phyloP scores from a whole-genome alignment of 768 basidiomycete genomes.

The Collybiopsis confluens region DNA sequence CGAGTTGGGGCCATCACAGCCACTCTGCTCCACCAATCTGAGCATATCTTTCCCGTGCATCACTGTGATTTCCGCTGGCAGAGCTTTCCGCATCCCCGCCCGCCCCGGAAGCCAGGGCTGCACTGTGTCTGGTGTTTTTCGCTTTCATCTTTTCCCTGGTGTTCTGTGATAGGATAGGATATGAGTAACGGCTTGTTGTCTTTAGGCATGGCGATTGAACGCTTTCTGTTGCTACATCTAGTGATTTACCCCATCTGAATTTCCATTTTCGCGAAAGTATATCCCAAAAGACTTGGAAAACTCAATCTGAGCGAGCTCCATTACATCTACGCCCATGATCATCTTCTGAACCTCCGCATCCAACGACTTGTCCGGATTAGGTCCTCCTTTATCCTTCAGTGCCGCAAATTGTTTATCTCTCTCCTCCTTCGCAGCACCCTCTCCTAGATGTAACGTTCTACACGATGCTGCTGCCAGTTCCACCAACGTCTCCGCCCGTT shows the following conservation, averaged over 20 bases:
- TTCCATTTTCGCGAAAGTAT: no score
- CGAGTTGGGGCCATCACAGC: not conserved
- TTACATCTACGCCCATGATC: constrained; percentile 18
- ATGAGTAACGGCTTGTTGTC: no score
- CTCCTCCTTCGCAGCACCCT: constrained; percentile 14
- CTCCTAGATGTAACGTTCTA: constrained; percentile 12
- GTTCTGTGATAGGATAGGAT: no score
- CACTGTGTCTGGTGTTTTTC: no score
- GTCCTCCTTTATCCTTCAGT: constrained; percentile 14
- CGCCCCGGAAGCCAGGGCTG: no score
- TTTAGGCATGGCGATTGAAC: no score
- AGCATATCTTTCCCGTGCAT: no score
- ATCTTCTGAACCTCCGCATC: constrained; percentile 18
- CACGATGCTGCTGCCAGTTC: constrained; percentile 16
- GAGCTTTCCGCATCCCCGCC: no score
- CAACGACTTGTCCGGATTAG: constrained; percentile 17
- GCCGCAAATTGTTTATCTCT: constrained; percentile 19
- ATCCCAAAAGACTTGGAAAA: not conserved
- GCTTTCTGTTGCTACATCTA: no score
- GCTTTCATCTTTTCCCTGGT: no score
- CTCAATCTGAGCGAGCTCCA: constrained; percentile 12
- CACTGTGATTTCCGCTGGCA: no score
- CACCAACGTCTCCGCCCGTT: constrained; percentile 16
- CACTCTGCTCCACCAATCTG: not conserved
- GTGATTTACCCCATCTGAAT: no score